Percentiles rank a stretch among this genome's conserved stretches.
These are phyloP conservation scores for Galerina sulciceps DNA, from an alignment of 768 basidiomycete species.

Conservation along the genomic window DNA sequence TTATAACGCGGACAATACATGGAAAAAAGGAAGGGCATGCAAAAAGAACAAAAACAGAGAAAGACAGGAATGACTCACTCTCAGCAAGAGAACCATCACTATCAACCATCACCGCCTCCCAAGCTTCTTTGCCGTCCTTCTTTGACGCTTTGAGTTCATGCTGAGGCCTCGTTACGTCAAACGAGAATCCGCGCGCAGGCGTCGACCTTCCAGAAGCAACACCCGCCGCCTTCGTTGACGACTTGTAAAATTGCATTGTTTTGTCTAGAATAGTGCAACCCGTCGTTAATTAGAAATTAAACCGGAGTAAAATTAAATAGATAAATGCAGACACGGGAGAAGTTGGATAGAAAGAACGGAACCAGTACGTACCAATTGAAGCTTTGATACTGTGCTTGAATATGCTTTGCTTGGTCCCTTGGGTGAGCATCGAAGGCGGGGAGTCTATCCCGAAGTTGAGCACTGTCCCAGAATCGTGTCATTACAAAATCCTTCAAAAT, in stretches of 20 bases:
- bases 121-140: slow-evolving; percentile 27
- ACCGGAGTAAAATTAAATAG: not conserved
- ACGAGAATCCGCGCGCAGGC: slow-evolving; percentile 45
- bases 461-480: slow-evolving; percentile 11
- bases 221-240: slow-evolving; percentile 51
- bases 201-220: slow-evolving; percentile 45
- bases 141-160: slow-evolving; percentile 20
- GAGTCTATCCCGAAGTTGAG: slow-evolving; percentile 28
- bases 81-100: slow-evolving; percentile 23
- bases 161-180: slow-evolving; percentile 32
- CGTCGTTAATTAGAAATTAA: not conserved
- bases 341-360: not conserved
- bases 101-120: slow-evolving; percentile 17
- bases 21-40: not conserved
- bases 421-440: slow-evolving; percentile 19
- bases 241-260: slow-evolving; percentile 69
- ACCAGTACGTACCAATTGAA: slow-evolving; percentile 65
- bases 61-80: slow-evolving; percentile 21
- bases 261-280: slow-evolving; percentile 51
- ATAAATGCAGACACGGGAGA: not conserved
- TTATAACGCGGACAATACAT: not conserved
- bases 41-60: slow-evolving; percentile 7
- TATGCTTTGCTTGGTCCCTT: slow-evolving; percentile 37
- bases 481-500: not conserved
- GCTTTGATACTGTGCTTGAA: slow-evolving; percentile 74